A percentile compares a stretch with the other conserved stretches of the same genome.
Conservation (phyloP, 805 yeast species). For the Pichia paraexigua region DNA sequence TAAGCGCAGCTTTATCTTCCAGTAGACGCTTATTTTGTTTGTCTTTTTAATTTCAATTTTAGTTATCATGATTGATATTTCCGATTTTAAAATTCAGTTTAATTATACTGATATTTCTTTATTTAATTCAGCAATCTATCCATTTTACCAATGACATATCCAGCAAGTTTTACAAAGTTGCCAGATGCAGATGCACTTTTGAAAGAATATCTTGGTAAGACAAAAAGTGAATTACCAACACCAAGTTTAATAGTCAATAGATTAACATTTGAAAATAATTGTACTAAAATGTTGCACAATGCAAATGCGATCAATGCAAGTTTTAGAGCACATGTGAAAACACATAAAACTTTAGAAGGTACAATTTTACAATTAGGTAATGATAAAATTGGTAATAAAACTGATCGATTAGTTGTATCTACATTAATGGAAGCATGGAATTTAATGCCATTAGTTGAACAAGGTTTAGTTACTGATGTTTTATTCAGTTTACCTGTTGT, state of each 20-base stretch:
- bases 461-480: constrained; percentile 32
- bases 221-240: constrained; percentile 39
- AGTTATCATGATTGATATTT: too few species aligned
- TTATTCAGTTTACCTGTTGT: constrained; percentile 54
- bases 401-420: constrained; percentile 54
- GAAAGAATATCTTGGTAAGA: constrained; percentile 33
- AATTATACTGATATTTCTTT: too few species aligned
- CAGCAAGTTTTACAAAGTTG: constrained; percentile 16
- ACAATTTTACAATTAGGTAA: constrained; percentile 45
- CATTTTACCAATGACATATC: constrained; percentile 27
- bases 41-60: too few species aligned
- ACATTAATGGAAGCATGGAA: constrained; percentile 69
- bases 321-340: constrained; percentile 66
- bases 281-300: constrained; percentile 41
- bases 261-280: constrained; percentile 34
- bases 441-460: constrained; percentile 22
- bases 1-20: too few species aligned
- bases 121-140: background rate
- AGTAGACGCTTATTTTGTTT: too few species aligned
- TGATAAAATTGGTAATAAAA: constrained; percentile 34
- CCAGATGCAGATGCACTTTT: constrained; percentile 20
- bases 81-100: too few species aligned
- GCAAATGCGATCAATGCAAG: constrained; percentile 31
- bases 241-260: constrained; percentile 49
- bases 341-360: constrained; percentile 64